These are phyloP conservation scores for Neurospora sublineolata DNA, from an alignment of 495 filamentous ascomycete genomes.

Conservation along the genomic window DNA sequence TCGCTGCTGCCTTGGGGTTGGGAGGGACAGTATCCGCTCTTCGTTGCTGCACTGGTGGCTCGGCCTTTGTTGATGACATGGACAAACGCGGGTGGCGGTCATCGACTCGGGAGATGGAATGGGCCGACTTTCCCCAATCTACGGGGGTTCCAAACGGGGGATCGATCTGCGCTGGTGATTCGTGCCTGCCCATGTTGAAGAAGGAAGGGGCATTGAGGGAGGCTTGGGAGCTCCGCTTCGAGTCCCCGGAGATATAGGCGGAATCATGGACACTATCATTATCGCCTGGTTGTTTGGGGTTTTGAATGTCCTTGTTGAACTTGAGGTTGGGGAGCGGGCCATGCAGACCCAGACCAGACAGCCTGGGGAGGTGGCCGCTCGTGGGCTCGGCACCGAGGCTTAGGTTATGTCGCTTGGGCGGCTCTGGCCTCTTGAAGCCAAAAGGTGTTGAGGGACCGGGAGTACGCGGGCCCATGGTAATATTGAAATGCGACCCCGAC, in stretches of 20 bases:
- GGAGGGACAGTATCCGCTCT: constrained; percentile 49
- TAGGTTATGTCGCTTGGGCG: constrained; percentile 26
- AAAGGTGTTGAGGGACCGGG: constrained; percentile 19
- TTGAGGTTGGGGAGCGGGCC: constrained; percentile 1
- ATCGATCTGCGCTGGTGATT: constrained; percentile 27
- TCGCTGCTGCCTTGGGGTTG: constrained; percentile 17
- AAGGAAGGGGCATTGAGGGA: constrained; percentile 28
- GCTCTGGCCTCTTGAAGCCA: constrained; percentile 23
- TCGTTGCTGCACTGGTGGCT: constrained; percentile 5
- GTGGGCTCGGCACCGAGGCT: constrained; percentile 25
- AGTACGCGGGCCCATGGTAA: constrained; percentile 10
- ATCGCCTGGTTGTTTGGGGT: constrained; percentile 18
- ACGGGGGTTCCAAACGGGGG: constrained; percentile 21
- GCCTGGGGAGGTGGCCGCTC: constrained; percentile 15
- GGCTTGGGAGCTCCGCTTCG: constrained; percentile 34
- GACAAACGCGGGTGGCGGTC: constrained; percentile 42
- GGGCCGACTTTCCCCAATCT: constrained; percentile 16
- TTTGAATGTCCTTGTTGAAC: constrained; percentile 2
- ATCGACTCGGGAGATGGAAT: constrained; percentile 30
- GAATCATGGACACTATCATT: constrained; percentile 29
- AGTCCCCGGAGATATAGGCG: constrained; percentile 36
- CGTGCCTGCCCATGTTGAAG: constrained; percentile 21
- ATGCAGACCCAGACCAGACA: constrained; percentile 6
- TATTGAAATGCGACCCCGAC: constrained; percentile 34
- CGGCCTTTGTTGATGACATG: constrained; percentile 26